Evolutionary conservation across 2,329 filamentous ascomycete genomes (phyloP).

Genomic region (Alternaria hordeiaustralica): DNA sequence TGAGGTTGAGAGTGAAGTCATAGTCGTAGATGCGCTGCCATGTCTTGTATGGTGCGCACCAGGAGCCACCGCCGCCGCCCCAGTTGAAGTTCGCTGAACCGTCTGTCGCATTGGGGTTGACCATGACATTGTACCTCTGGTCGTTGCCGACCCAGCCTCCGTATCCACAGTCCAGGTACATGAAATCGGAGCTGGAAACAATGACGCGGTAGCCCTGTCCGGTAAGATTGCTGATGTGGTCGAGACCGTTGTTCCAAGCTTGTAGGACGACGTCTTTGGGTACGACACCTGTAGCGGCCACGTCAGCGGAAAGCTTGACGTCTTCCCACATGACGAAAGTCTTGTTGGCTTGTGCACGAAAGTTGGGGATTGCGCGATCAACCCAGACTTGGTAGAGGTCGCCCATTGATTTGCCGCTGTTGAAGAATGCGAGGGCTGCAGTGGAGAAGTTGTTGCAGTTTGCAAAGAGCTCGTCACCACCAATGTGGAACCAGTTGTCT

Average conservation of each 20-base stretch:
- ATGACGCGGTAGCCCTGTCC: conserved; percentile 60
- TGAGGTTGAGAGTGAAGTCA: conserved; percentile 61
- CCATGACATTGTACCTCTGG: conserved; percentile 61
- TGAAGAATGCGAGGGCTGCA: conserved; percentile 58
- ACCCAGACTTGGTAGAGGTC: conserved; percentile 63
- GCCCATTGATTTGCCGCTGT: conserved; percentile 57
- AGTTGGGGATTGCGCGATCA: conserved; percentile 60
- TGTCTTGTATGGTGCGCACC: conserved; percentile 66
- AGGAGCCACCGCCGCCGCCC: conserved; percentile 60
- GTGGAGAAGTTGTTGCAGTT: conserved; percentile 65
- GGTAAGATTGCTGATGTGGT: conserved; percentile 61
- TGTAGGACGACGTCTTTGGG: conserved; percentile 62
- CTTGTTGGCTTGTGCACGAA: conserved; percentile 55
- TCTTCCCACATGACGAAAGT: conserved; percentile 67
- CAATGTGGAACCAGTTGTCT: conserved; percentile 63
- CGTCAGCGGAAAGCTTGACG: conserved; percentile 51
- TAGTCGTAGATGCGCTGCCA: conserved; percentile 68
- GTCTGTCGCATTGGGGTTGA: conserved; percentile 55
- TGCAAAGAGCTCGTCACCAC: conserved; percentile 62
- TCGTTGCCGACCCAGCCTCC: conserved; percentile 64
- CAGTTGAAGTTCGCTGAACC: conserved; percentile 61
- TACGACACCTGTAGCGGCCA: conserved; percentile 55
- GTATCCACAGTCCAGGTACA: conserved; percentile 64
- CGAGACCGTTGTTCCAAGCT: conserved; percentile 61
- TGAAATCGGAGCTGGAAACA: conserved; percentile 62